Evolutionary conservation across 2,329 filamentous ascomycete species (phyloP), one percentile per base, ranked within the genome.

Genomic region (Keithomyces neogunnii): DNA sequence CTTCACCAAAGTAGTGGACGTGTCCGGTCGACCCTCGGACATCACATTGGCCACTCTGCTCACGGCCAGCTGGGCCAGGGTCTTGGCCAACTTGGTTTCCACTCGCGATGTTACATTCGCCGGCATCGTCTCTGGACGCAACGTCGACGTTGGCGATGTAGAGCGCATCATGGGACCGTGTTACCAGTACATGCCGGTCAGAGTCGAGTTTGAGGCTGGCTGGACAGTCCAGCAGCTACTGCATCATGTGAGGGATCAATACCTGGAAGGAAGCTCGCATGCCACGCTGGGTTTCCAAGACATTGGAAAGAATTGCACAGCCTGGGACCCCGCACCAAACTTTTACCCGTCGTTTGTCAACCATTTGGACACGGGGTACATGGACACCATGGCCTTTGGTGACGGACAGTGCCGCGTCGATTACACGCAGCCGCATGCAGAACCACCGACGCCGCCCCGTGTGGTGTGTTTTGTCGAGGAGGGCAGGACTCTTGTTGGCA

Each of bases 41-140:
- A 75, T 84, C 51, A 86, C 83, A 1, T 72, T 80, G 9, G 82
- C 82, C 2, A 85, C 81, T 0, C 69, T 86, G 0, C 82, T 82
- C n/a, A 84, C 83, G 0, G 81, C 82, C 1, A 81, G 81, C 0
- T 87, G 83, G 83, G 80, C 82, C 0, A 63, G 85, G 6, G 78
- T 77, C 19, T 75, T 86, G 2, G 77, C 83, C 1, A 76, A 75
- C 4, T 73, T 78, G 9, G 72, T 78, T 0, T 62, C 63, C 1
- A 63, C 69, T 13, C 69, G 69, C 2, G 82, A 86, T 59, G 77
- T 86, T 38, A 73, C 81, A 7, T 86, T 86, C 55, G 82, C 82
- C 31, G 79, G 84, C 57, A 83, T 86, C 1, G 81, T 84, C 42
- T 82, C 76, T 53, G 84, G 84, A 0, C 77, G 84, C 45, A 82